phyloP scores from a whole-genome alignment of 2,329 filamentous ascomycete species.

The Ophiocordyceps sinensis region DNA sequence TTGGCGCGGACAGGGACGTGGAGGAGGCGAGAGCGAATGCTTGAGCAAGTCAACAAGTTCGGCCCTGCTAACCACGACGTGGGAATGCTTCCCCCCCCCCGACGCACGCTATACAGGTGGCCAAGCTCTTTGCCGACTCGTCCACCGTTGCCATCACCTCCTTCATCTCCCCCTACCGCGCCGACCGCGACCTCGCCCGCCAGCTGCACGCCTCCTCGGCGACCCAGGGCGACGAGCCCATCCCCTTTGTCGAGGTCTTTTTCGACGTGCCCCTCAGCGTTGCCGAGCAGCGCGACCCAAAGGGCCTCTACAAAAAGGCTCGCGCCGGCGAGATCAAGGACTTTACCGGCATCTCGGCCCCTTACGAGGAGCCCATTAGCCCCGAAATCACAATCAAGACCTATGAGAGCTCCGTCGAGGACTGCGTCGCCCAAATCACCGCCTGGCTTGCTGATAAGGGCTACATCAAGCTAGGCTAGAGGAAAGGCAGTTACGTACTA shows the following conservation, averaged over 20 bases:
- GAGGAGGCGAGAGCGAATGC: not conserved
- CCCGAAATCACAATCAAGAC: constrained; percentile 82
- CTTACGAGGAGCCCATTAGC: constrained; percentile 78
- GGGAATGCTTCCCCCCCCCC: too few species aligned
- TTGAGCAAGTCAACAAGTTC: not conserved
- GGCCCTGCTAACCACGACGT: not conserved
- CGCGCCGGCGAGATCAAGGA: constrained; percentile 88
- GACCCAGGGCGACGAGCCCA: constrained; percentile 42
- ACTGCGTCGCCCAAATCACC: constrained; percentile 75
- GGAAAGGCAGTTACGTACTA: too few species aligned
- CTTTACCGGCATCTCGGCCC: constrained; percentile 89
- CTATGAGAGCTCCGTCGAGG: constrained; percentile 69
- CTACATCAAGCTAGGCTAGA: constrained; percentile 16
- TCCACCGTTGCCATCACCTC: constrained; percentile 80
- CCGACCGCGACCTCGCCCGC: constrained; percentile 72
- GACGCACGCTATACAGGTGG: constrained; percentile 40
- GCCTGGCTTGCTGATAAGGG: constrained; percentile 62
- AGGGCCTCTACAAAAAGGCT: constrained; percentile 97
- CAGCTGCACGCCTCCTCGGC: constrained; percentile 55
- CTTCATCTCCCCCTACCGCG: constrained; percentile 91
- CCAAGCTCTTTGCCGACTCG: constrained; percentile 89
- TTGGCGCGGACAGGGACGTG: not conserved
- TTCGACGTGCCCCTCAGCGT: constrained; percentile 85
- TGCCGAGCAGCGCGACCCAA: constrained; percentile 89
- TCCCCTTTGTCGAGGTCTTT: constrained; percentile 88